phyloP scores from a whole-genome alignment of 163 green algal genomes.

The Prototheca cutis region DNA sequence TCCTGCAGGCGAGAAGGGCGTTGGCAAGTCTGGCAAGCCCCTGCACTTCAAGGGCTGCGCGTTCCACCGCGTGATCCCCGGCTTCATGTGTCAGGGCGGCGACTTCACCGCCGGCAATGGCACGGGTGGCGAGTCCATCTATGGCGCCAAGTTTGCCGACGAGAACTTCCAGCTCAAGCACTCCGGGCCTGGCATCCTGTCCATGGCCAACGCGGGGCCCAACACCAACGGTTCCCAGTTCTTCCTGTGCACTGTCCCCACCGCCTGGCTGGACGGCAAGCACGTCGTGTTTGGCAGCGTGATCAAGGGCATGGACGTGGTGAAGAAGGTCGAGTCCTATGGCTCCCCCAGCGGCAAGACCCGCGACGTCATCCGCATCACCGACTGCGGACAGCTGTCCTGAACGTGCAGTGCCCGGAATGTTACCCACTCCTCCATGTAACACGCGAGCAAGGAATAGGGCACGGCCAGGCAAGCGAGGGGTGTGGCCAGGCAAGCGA shows the following conservation, averaged over 20 bases:
- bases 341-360: conserved; percentile 56
- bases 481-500: too few species aligned
- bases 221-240: conserved; percentile 76
- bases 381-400: conserved; percentile 77
- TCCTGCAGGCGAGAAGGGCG: conserved; percentile 50
- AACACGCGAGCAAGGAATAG: too few species aligned
- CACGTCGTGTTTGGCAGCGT: conserved; percentile 77
- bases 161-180: conserved; percentile 54
- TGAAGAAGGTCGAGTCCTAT: conserved; percentile 72
- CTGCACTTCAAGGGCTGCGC: conserved; percentile 64
- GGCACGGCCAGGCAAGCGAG: too few species aligned
- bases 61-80: conserved; percentile 76
- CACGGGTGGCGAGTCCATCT: conserved; percentile 56
- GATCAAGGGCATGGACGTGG: conserved; percentile 57
- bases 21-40: conserved; percentile 45
- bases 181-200: conserved; percentile 55
- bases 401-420: too few species aligned
- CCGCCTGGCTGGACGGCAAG: conserved; percentile 56
- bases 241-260: conserved; percentile 60
- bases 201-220: conserved; percentile 68
- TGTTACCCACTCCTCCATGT: too few species aligned
- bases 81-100: conserved; percentile 65
- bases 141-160: conserved; percentile 38
- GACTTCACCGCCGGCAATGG: conserved; percentile 51
- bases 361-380: conserved; percentile 57